Percentiles rank a stretch among this genome's conserved stretches.
Evolutionary conservation across 208 protist species (phyloP).

Genomic region (Strigomonas galati): DNA sequence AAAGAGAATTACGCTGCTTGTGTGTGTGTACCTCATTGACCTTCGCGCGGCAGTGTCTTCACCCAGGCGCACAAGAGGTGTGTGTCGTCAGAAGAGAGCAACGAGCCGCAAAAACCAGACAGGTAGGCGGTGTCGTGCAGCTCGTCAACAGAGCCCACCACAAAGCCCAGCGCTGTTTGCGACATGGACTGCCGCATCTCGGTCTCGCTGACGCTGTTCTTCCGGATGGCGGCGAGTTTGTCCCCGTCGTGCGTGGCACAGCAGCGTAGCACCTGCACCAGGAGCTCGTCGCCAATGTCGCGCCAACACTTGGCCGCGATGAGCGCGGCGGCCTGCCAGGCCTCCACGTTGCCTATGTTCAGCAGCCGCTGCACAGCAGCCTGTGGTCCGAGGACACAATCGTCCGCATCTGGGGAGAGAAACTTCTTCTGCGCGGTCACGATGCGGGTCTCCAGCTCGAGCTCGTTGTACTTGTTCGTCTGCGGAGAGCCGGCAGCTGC

Average conservation of each 20-base stretch:
- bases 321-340: slow-evolving; percentile 60
- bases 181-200: slow-evolving; percentile 42
- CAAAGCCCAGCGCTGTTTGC: slow-evolving; percentile 47
- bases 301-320: slow-evolving; percentile 37
- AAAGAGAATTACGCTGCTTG: too few relatives aligned
- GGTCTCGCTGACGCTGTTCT: slow-evolving; percentile 56
- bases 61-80: slow-evolving; percentile 51
- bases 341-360: slow-evolving; percentile 32
- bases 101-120: slow-evolving; percentile 33
- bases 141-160: slow-evolving; percentile 25
- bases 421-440: slow-evolving; percentile 43
- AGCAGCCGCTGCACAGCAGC: slow-evolving; percentile 64
- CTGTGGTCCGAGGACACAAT: slow-evolving; percentile 38
- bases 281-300: slow-evolving; percentile 44
- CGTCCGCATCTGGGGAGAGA: slow-evolving; percentile 33
- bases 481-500: slow-evolving; percentile 35
- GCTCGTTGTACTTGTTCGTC: slow-evolving; percentile 26
- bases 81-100: slow-evolving; percentile 48
- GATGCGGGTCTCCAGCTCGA: slow-evolving; percentile 43
- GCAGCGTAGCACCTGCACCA: slow-evolving; percentile 65
- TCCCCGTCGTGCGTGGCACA: slow-evolving; percentile 54
- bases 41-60: slow-evolving; percentile 26
- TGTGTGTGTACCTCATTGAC: not conserved
- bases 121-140: slow-evolving; percentile 33
- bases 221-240: slow-evolving; percentile 24